Evolutionary conservation across 2,329 filamentous ascomycete species (phyloP).

Genomic region (Ascochyta koolunga): DNA sequence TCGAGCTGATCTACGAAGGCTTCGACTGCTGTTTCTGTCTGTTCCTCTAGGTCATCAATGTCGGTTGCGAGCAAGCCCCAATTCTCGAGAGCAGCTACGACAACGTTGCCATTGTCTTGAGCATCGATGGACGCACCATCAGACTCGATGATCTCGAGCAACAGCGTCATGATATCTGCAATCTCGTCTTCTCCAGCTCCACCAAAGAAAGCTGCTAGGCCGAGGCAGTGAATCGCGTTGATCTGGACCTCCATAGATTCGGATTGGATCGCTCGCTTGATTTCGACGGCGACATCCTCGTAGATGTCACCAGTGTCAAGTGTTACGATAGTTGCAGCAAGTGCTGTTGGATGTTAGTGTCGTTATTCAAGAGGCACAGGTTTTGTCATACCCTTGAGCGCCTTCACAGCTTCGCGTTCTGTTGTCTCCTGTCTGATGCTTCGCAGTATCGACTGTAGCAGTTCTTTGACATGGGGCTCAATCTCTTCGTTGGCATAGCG

Average conservation of each 20-base stretch:
- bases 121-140: constrained; percentile 77
- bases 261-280: constrained; percentile 70
- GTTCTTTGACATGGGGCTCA: constrained; percentile 63
- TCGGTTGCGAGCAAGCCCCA: constrained; percentile 83
- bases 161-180: constrained; percentile 73
- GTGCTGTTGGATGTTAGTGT: constrained; percentile 52
- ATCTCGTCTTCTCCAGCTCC: constrained; percentile 73
- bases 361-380: background rate
- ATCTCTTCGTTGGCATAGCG: constrained; percentile 71
- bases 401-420: constrained; percentile 71
- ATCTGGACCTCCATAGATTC: constrained; percentile 69
- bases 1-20: constrained; percentile 86
- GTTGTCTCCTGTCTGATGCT: constrained; percentile 73
- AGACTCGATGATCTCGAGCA: constrained; percentile 78
- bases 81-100: constrained; percentile 74
- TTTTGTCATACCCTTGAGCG: constrained; percentile 63
- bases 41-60: constrained; percentile 73
- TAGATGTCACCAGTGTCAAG: constrained; percentile 70
- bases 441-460: constrained; percentile 70
- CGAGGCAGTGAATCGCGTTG: constrained; percentile 74
- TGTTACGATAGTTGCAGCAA: constrained; percentile 73
- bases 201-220: constrained; percentile 75
- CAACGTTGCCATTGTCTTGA: constrained; percentile 71
- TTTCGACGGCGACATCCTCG: constrained; percentile 61
- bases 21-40: constrained; percentile 75